A percentile compares a stretch with the other conserved stretches of the same genome.
Evolutionary conservation across 129 eudicot genomes (phyloP).

Genomic region (Flaveria sonorensis): DNA sequence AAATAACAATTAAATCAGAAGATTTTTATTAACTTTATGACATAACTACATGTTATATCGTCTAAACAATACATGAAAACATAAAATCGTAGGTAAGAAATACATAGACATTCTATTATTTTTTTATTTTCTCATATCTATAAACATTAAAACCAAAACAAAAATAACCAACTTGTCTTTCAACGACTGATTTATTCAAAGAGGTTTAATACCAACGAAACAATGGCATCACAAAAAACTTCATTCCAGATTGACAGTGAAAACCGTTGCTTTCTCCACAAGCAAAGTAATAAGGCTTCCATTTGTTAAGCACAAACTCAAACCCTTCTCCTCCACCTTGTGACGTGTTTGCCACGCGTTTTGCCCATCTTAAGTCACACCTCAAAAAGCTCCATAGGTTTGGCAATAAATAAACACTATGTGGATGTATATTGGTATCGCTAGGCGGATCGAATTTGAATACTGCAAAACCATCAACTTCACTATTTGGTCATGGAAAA

Average conservation of each 20-base stretch:
- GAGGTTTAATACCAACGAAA: slow-evolving; percentile 45
- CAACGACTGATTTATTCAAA: not conserved
- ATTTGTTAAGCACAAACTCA: slow-evolving; percentile 54
- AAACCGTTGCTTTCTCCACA: slow-evolving; percentile 69
- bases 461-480: slow-evolving; percentile 41
- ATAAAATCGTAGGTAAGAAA: no score
- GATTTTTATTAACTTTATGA: not conserved
- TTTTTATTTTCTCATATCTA: no score
- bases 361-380: slow-evolving; percentile 61
- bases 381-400: slow-evolving; percentile 56
- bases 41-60: not conserved
- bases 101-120: no score
- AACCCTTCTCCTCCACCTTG: slow-evolving; percentile 73
- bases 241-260: slow-evolving; percentile 75
- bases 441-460: slow-evolving; percentile 73
- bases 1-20: not conserved
- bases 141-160: not conserved
- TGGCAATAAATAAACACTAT: slow-evolving; percentile 64
- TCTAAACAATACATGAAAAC: not conserved
- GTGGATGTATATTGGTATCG: slow-evolving; percentile 48
- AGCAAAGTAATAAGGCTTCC: slow-evolving; percentile 71
- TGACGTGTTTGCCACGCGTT: slow-evolving; percentile 42
- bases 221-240: slow-evolving; percentile 67
- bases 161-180: not conserved
- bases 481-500: not conserved